Conservation (phyloP, 371 early-diverging fungal genomes). For the Mortierella sp. region DNA sequence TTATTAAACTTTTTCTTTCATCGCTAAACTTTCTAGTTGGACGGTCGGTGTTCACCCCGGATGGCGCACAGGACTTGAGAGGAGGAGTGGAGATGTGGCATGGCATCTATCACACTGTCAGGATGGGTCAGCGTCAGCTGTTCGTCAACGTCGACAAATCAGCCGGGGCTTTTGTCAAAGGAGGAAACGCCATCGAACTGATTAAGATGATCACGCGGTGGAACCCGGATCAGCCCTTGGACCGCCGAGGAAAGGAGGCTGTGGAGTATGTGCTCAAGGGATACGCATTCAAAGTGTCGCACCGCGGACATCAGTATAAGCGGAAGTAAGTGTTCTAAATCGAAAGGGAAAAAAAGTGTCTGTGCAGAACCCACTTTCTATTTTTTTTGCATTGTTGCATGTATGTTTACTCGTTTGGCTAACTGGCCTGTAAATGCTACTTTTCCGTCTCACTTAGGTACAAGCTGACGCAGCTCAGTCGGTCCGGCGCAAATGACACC, state of each 20-base stretch:
- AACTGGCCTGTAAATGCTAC: neutral
- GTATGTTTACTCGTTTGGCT: neutral
- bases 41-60: constrained; percentile 84
- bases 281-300: constrained; percentile 67
- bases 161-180: constrained; percentile 34
- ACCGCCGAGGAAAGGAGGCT: constrained; percentile 3
- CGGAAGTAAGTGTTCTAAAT: constrained; percentile 39
- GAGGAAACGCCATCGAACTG: constrained; percentile 35
- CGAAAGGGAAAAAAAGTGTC: neutral
- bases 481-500: constrained; percentile 65
- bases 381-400: neutral
- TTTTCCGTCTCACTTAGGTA: constrained; percentile 59
- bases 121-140: constrained; percentile 61
- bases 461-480: constrained; percentile 66
- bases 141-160: constrained; percentile 42
- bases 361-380: too few relatives aligned
- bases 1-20: neutral
- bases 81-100: constrained; percentile 92
- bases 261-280: constrained; percentile 29
- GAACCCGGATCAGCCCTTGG: neutral
- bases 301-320: constrained; percentile 55
- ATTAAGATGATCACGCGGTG: constrained; percentile 1
- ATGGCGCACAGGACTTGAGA: constrained; percentile 64
- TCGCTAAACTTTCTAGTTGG: constrained; percentile 64
- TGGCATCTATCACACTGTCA: constrained; percentile 83